These are phyloP conservation scores for Acmispon strigosus DNA, from an alignment of 306 rosid genomes.

Conservation along the genomic window DNA sequence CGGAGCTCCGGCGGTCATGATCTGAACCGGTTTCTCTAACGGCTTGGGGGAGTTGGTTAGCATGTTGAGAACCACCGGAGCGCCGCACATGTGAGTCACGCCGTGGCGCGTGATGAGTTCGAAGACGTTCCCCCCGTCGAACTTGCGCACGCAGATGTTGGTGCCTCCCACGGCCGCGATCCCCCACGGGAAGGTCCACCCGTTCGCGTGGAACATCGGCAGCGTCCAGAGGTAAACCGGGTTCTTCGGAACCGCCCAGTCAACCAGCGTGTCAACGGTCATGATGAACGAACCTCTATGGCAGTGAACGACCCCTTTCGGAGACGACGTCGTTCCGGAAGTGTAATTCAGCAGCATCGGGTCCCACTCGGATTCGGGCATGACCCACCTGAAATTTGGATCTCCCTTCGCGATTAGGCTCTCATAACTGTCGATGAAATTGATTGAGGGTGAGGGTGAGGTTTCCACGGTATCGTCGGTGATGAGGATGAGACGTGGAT, in stretches of 20 bases:
- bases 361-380: slow-evolving; percentile 50
- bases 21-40: slow-evolving; percentile 31
- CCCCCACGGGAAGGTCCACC: slow-evolving; percentile 69
- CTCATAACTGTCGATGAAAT: slow-evolving; percentile 29
- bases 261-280: slow-evolving; percentile 27
- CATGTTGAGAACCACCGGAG: slow-evolving; percentile 71
- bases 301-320: slow-evolving; percentile 63
- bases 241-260: slow-evolving; percentile 45
- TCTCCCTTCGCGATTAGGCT: slow-evolving; percentile 33
- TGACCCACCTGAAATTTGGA: slow-evolving; percentile 32
- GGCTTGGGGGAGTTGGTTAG: slow-evolving; percentile 37
- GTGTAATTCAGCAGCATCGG: slow-evolving; percentile 59
- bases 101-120: slow-evolving; percentile 30
- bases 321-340: slow-evolving; percentile 67
- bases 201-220: slow-evolving; percentile 69
- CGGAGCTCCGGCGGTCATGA: slow-evolving; percentile 67
- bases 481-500: slow-evolving; percentile 40
- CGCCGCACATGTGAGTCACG: slow-evolving; percentile 74
- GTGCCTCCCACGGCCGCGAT: slow-evolving; percentile 66
- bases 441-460: not conserved
- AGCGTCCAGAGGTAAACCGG: slow-evolving; percentile 56
- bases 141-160: slow-evolving; percentile 49
- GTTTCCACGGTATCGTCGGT: not conserved
- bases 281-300: slow-evolving; percentile 40
- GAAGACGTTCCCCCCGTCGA: slow-evolving; percentile 29